Percentiles rank a stretch among this genome's conserved stretches.
Evolutionary conservation across 2,329 filamentous ascomycete species (phyloP).

Genomic region (Cladosporium sp.): DNA sequence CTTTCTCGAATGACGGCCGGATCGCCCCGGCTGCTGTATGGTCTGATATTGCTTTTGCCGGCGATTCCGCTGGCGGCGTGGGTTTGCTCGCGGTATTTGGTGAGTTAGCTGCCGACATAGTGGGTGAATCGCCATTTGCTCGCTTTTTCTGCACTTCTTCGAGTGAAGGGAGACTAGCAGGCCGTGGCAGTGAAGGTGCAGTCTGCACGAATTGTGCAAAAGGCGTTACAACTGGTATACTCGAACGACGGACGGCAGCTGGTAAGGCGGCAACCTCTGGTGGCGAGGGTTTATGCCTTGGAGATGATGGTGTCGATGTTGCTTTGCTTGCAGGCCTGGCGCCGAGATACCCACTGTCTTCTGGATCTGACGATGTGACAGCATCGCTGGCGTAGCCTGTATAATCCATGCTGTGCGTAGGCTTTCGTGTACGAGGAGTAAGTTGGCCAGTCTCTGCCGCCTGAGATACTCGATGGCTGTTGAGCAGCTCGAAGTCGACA

Average conservation of each 20-base stretch:
- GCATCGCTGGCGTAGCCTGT: not conserved
- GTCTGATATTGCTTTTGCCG: not conserved
- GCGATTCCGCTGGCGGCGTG: not conserved
- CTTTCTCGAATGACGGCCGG: constrained; percentile 22
- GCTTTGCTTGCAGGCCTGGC: not conserved
- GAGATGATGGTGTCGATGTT: not conserved
- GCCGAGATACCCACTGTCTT: not conserved
- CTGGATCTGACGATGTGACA: not conserved
- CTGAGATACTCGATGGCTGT: constrained; percentile 46
- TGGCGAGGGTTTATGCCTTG: not conserved
- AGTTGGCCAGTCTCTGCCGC: constrained; percentile 49
- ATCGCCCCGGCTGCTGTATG: constrained; percentile 3
- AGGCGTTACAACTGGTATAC: constrained; percentile 29
- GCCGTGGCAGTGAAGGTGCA: constrained; percentile 21
- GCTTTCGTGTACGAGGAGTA: constrained; percentile 23
- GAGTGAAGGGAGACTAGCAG: not conserved
- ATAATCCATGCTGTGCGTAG: constrained; percentile 14
- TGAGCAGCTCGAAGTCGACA: constrained; percentile 35
- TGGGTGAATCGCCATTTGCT: not conserved
- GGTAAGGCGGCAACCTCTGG: constrained; percentile 24
- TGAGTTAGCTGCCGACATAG: not conserved
- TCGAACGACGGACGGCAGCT: constrained; percentile 23
- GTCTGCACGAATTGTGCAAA: constrained; percentile 30
- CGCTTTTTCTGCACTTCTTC: not conserved
- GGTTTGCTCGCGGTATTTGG: no score